phyloP scores from a whole-genome alignment of 495 filamentous ascomycete genomes.

The Neurospora sp. region DNA sequence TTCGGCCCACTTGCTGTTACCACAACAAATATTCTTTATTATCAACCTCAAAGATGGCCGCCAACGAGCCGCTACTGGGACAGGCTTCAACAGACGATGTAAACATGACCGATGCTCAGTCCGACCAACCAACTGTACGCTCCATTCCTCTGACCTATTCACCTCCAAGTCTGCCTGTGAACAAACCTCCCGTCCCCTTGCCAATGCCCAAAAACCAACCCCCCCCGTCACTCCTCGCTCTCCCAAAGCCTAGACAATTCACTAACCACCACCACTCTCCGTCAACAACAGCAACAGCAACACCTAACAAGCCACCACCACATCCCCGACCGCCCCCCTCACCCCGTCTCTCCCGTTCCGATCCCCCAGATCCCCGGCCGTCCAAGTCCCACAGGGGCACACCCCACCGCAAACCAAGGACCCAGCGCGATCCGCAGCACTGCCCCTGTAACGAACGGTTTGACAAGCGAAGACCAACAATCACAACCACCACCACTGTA shows the following conservation, averaged over 20 bases:
- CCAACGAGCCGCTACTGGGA: neutral
- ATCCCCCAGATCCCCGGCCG: conserved; percentile 15
- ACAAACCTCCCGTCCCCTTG: neutral
- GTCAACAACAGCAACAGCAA: conserved; percentile 12
- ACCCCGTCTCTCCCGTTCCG: conserved; percentile 9
- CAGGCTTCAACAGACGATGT: conserved; percentile 10
- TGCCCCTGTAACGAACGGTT: conserved; percentile 14
- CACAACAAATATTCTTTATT: neutral
- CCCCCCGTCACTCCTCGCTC: neutral
- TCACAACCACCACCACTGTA: neutral
- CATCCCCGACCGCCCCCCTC: neutral
- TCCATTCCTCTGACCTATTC: neutral
- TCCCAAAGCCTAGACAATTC: neutral
- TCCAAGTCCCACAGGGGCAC: conserved; percentile 8
- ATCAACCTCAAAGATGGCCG: neutral
- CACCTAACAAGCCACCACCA: conserved; percentile 4
- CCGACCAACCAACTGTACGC: conserved; percentile 13
- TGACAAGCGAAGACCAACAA: conserved; percentile 13
- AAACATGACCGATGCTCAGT: conserved; percentile 21
- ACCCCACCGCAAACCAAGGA: conserved; percentile 25
- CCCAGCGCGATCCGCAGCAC: conserved; percentile 34
- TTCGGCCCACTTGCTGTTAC: neutral
- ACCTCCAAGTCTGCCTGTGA: neutral
- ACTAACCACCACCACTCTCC: conserved; percentile 14
- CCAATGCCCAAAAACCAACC: neutral